phyloP scores from a whole-genome alignment of 1,284 basidiomycete genomes.

The Lignosus rhinocerotis region DNA sequence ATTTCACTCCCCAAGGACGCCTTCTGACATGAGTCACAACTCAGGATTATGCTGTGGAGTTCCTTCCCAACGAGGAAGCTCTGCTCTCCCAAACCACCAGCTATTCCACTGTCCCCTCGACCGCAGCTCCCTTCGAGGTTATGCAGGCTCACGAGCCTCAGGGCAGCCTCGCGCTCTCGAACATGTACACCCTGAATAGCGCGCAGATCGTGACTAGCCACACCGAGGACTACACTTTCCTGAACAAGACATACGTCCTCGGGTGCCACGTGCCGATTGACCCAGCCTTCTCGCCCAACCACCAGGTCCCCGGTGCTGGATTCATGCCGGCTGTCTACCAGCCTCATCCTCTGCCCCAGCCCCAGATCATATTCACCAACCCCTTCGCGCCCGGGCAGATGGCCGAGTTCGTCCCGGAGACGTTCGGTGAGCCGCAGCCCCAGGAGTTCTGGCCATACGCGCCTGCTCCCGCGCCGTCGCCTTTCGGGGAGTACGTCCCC shows the following conservation, averaged over 20 bases:
- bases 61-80: neutral
- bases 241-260: neutral
- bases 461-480: neutral
- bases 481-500: neutral
- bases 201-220: neutral
- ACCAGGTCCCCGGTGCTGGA: neutral
- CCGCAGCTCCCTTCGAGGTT: neutral
- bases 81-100: neutral
- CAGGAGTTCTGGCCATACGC: neutral
- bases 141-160: neutral
- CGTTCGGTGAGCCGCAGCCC: neutral
- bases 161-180: conserved; percentile 7
- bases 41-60: neutral
- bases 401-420: neutral
- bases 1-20: neutral
- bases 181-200: neutral
- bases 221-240: neutral
- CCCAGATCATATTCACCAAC: neutral
- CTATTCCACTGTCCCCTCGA: neutral
- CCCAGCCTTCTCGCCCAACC: neutral
- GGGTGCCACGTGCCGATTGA: neutral
- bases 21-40: neutral
- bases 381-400: neutral
- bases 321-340: neutral
- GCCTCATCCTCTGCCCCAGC: neutral